Evolutionary conservation across 371 early-diverging fungal species (phyloP).

Genomic region (Mycotypha africana): DNA sequence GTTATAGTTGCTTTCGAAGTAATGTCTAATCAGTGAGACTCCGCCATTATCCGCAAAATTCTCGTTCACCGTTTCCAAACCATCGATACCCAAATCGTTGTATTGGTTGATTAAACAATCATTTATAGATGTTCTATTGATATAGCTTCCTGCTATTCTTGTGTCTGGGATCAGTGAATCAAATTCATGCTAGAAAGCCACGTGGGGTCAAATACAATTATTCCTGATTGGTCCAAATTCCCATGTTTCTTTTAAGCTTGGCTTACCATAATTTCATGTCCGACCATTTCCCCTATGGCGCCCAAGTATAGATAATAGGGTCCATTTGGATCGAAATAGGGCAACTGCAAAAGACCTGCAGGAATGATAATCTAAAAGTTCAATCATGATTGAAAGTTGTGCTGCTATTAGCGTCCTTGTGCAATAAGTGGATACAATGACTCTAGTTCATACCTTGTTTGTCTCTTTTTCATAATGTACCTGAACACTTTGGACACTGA

Average conservation of each 20-base stretch:
- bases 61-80: constrained; percentile 58
- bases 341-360: constrained; percentile 45
- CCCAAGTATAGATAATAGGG: constrained; percentile 53
- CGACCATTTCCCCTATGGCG: constrained; percentile 52
- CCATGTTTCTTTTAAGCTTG: neutral
- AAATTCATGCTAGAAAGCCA: neutral
- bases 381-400: too few species aligned
- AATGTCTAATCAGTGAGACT: too few species aligned
- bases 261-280: constrained; percentile 56
- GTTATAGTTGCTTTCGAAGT: constrained; percentile 2
- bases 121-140: too few species aligned
- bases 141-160: constrained; percentile 40
- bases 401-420: too few species aligned
- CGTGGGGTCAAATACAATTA: constrained; percentile 10
- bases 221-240: constrained; percentile 15
- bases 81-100: constrained; percentile 42
- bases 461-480: constrained; percentile 26
- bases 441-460: constrained; percentile 26
- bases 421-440: too few species aligned
- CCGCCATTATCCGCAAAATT: constrained; percentile 74
- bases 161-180: neutral
- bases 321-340: constrained; percentile 39
- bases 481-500: constrained; percentile 47
- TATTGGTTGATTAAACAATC: constrained; percentile 57
- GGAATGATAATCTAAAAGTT: constrained; percentile 47